These are phyloP conservation scores for Xerocomellus chrysenteron DNA, from an alignment of 768 basidiomycete species.

Conservation along the genomic window DNA sequence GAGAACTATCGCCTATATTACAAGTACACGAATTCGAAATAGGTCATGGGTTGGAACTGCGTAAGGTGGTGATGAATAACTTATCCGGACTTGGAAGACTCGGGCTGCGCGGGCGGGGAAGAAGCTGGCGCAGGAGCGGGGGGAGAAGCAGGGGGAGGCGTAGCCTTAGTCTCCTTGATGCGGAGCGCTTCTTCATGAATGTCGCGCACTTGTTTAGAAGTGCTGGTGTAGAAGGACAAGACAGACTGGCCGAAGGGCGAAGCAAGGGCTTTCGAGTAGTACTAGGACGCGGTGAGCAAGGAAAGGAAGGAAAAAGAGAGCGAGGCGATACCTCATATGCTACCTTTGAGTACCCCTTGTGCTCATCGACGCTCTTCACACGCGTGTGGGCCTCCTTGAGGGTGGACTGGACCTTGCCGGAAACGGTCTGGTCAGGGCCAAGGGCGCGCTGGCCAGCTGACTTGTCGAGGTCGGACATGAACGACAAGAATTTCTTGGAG, in stretches of 20 bases:
- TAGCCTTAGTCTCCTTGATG: conserved; percentile 63
- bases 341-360: conserved; percentile 70
- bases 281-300: conserved; percentile 43
- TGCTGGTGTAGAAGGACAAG: conserved; percentile 78
- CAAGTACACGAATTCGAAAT: conserved; percentile 4
- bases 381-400: conserved; percentile 64
- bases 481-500: conserved; percentile 77
- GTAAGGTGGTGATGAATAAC: not conserved
- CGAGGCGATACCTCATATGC: conserved; percentile 58
- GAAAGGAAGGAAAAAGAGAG: not conserved
- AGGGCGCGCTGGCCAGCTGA: conserved; percentile 66
- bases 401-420: conserved; percentile 66
- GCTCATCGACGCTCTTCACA: conserved; percentile 75
- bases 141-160: conserved; percentile 12
- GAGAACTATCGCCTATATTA: conserved; percentile 5
- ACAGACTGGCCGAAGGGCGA: conserved; percentile 80
- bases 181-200: conserved; percentile 92
- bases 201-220: conserved; percentile 84
- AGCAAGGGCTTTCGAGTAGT: conserved; percentile 73
- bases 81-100: conserved; percentile 14
- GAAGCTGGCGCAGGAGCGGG: conserved; percentile 6
- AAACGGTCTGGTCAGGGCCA: conserved; percentile 80
- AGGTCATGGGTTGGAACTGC: not conserved
- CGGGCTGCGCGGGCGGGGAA: conserved; percentile 8
- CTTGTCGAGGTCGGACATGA: conserved; percentile 71